A percentile compares a stretch with the other conserved stretches of the same genome.
Evolutionary conservation across 306 rosid species (phyloP).

Genomic region (Rubus idaeus): DNA sequence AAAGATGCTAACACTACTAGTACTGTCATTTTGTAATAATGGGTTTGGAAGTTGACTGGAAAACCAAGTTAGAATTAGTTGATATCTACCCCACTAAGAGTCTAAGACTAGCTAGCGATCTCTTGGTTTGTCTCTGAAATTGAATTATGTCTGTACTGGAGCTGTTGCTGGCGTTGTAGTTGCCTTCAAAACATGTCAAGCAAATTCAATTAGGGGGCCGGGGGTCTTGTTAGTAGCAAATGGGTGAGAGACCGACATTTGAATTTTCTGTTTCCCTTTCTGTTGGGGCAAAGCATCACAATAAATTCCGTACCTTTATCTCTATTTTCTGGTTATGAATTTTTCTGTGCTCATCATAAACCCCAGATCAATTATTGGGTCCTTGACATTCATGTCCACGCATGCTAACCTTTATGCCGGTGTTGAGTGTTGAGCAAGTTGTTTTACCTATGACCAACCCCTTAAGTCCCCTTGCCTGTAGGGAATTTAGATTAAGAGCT

Average conservation of each 20-base stretch:
- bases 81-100: background rate
- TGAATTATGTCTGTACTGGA: background rate
- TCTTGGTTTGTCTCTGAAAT: conserved; percentile 5
- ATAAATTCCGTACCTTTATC: background rate
- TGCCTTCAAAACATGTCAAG: background rate
- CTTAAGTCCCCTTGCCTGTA: conserved; percentile 16
- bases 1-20: background rate
- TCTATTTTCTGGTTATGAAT: background rate
- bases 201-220: background rate
- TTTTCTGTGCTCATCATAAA: background rate
- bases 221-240: background rate
- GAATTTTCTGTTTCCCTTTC: conserved; percentile 30
- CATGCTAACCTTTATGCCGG: background rate
- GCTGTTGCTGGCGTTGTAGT: background rate
- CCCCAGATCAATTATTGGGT: background rate
- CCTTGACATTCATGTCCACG: conserved; percentile 9
- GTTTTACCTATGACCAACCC: conserved; percentile 12
- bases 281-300: conserved; percentile 26
- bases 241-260: background rate
- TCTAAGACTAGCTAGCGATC: background rate
- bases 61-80: background rate
- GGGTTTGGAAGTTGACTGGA: background rate
- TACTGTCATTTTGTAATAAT: background rate
- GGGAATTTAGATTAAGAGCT: conserved; percentile 22
- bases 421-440: conserved; percentile 26